These are phyloP conservation scores for Globisporangium perplexum DNA, from an alignment of 352 stramenopile genomes.

Conservation along the genomic window DNA sequence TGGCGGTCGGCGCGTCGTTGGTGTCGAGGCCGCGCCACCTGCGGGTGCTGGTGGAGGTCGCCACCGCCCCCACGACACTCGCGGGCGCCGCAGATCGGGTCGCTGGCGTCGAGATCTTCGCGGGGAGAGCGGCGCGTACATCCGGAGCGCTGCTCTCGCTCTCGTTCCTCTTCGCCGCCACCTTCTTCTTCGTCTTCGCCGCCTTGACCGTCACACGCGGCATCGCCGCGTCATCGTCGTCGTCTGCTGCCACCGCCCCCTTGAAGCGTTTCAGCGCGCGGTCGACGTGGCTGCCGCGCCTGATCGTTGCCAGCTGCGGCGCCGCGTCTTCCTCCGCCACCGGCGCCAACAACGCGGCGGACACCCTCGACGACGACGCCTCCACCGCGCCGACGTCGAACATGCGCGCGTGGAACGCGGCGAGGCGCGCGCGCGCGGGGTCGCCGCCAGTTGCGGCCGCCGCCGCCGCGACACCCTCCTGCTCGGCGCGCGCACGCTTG, in stretches of 20 bases:
- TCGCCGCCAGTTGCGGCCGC: conserved; percentile 4
- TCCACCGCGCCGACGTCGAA: conserved; percentile 36
- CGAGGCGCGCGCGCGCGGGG: conserved; percentile 35
- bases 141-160: background rate
- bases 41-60: no score
- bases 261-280: conserved; percentile 25
- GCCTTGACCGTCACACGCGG: conserved; percentile 29
- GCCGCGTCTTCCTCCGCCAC: conserved; percentile 17
- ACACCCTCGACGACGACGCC: background rate
- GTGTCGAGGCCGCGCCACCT: no score
- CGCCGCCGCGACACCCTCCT: no score
- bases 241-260: background rate
- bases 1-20: no score
- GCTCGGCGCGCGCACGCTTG: conserved; percentile 35
- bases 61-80: no score
- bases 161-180: conserved; percentile 11
- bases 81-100: background rate
- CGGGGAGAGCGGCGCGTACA: conserved; percentile 5
- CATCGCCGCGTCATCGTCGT: conserved; percentile 24
- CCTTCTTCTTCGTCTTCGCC: conserved; percentile 19
- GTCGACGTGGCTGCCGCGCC: conserved; percentile 32
- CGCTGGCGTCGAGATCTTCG: background rate
- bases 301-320: conserved; percentile 16
- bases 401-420: conserved; percentile 48
- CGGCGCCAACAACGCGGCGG: background rate